phyloP scores from a whole-genome alignment of 1,139 yeast genomes.

The Zygoascus sp. region DNA sequence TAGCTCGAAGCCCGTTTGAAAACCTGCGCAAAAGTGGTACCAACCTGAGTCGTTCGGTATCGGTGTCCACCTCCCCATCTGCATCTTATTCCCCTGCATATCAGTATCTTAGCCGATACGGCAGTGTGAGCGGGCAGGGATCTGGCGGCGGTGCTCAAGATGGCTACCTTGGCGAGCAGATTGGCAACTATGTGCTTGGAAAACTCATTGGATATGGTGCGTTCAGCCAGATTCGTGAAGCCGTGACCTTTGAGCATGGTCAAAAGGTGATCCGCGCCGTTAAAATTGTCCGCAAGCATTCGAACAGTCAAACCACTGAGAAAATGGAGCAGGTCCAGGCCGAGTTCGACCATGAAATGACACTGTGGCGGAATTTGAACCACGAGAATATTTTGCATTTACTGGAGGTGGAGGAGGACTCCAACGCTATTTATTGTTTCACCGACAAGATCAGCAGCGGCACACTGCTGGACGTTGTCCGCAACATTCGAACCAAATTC shows the following conservation, averaged over 20 bases:
- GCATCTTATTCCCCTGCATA: constrained; percentile 39
- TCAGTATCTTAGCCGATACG: constrained; percentile 38
- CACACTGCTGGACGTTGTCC: constrained; percentile 70
- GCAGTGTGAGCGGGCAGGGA: constrained; percentile 25
- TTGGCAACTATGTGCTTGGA: constrained; percentile 47
- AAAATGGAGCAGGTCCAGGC: constrained; percentile 37
- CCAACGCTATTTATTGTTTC: constrained; percentile 63
- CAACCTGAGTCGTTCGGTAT: constrained; percentile 16
- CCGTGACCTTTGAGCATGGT: constrained; percentile 43
- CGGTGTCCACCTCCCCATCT: constrained; percentile 21
- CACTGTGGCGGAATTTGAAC: constrained; percentile 65
- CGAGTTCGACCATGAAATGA: constrained; percentile 66
- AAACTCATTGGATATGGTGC: constrained; percentile 88
- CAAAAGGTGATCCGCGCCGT: constrained; percentile 52
- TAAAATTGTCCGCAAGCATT: constrained; percentile 56
- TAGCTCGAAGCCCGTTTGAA: constrained; percentile 8
- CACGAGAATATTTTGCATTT: constrained; percentile 66
- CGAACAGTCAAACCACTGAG: constrained; percentile 21
- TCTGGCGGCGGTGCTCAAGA: constrained; percentile 15
- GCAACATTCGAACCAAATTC: constrained; percentile 19
- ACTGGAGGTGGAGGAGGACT: constrained; percentile 56
- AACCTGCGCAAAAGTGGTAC: not conserved
- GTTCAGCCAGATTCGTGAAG: constrained; percentile 86
- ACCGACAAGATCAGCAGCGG: constrained; percentile 75
- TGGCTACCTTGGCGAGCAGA: constrained; percentile 50